Conservation (phyloP, 768 basidiomycete species). For the Russula earlei region DNA sequence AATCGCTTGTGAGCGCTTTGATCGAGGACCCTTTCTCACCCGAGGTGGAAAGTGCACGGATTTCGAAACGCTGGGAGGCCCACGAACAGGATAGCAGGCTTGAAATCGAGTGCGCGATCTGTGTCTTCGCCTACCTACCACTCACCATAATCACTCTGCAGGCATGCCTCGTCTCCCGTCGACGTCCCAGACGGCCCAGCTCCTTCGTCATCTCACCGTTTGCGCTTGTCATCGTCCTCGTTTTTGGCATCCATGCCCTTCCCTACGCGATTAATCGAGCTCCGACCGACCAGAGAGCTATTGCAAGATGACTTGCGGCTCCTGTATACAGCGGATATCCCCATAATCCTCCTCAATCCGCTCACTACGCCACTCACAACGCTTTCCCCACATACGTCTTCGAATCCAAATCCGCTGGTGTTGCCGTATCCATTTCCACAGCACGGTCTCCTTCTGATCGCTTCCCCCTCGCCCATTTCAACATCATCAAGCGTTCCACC, state of each 20-base stretch:
- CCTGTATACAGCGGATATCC: slow-evolving; percentile 42
- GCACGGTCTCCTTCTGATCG: slow-evolving; percentile 25
- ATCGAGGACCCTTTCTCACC: slow-evolving; percentile 61
- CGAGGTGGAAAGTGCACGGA: slow-evolving; percentile 34
- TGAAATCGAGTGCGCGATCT: slow-evolving; percentile 15
- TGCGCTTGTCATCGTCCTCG: slow-evolving; percentile 10
- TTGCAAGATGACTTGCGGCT: slow-evolving; percentile 11
- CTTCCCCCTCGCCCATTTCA: slow-evolving; percentile 20
- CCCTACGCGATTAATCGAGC: slow-evolving; percentile 24
- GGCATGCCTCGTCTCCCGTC: neutral
- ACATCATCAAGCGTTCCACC: slow-evolving; percentile 23
- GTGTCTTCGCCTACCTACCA: neutral
- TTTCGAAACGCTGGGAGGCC: slow-evolving; percentile 43
- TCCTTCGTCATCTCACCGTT: neutral
- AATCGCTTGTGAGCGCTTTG: slow-evolving; percentile 58
- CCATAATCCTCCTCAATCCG: slow-evolving; percentile 58
- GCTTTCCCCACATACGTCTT: slow-evolving; percentile 23
- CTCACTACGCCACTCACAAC: slow-evolving; percentile 38
- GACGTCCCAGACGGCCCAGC: neutral
- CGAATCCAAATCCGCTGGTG: slow-evolving; percentile 4
- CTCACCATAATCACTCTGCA: neutral
- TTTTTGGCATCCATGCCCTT: slow-evolving; percentile 10
- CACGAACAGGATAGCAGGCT: slow-evolving; percentile 6
- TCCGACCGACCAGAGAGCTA: slow-evolving; percentile 12
- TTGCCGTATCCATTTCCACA: slow-evolving; percentile 24